Conservation (phyloP, 805 yeast species). For the Pichia exigua region DNA sequence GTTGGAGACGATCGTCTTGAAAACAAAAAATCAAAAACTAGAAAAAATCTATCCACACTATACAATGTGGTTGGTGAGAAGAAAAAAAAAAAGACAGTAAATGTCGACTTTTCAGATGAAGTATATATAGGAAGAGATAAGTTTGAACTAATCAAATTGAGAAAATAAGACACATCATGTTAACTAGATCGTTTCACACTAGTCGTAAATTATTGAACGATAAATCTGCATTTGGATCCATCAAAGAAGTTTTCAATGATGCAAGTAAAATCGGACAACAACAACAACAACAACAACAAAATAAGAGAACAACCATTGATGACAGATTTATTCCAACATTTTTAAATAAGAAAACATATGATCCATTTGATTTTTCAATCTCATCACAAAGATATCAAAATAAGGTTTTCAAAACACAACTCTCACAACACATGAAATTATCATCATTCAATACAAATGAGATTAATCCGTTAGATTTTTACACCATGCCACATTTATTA, state of each 20-base stretch:
- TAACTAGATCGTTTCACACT: not conserved
- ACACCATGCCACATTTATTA: conserved; percentile 63
- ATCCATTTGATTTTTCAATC: conserved; percentile 73
- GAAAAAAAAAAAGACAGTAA: no score
- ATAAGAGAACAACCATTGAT: conserved; percentile 11
- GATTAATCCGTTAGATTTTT: conserved; percentile 61
- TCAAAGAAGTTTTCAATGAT: conserved; percentile 4
- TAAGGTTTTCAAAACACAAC: conserved; percentile 19
- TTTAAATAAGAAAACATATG: conserved; percentile 49
- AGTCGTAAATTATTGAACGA: not conserved
- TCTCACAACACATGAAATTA: conserved; percentile 21
- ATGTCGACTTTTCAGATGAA: not conserved
- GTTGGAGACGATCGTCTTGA: not conserved
- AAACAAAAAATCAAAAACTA: no score
- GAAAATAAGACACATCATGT: not conserved
- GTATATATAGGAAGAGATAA: no score
- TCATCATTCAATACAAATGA: conserved; percentile 32
- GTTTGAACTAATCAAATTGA: no score
- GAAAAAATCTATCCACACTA: no score
- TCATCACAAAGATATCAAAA: conserved; percentile 47
- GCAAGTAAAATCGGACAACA: conserved; percentile 1
- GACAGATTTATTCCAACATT: conserved; percentile 33
- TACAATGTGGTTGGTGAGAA: no score
- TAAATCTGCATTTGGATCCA: not conserved
- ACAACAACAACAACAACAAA: conserved; percentile 3